Percentiles rank a stretch among this genome's conserved stretches.
Evolutionary conservation across 2,329 filamentous ascomycete genomes (phyloP).

Genomic region (Endoconidiophora laricicola): DNA sequence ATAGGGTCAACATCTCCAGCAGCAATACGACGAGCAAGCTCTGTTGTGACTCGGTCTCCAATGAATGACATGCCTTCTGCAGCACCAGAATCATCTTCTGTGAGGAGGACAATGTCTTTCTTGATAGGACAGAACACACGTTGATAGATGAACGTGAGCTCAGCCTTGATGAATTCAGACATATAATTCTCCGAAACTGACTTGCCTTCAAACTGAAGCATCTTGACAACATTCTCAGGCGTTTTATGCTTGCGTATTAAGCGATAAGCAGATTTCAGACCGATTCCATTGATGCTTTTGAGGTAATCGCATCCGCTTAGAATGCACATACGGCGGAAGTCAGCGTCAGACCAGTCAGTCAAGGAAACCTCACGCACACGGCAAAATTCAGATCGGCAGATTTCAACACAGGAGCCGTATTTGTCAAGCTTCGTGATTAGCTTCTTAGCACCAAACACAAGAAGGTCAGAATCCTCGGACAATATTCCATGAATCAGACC

Average conservation of each 20-base stretch:
- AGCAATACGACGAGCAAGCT: slow-evolving; percentile 58
- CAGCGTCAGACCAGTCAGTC: slow-evolving; percentile 77
- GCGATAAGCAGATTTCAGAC: slow-evolving; percentile 83
- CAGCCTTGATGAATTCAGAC: slow-evolving; percentile 66
- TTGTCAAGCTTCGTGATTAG: slow-evolving; percentile 88
- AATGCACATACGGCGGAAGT: slow-evolving; percentile 92
- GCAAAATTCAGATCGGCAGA: slow-evolving; percentile 77
- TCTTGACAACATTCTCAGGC: slow-evolving; percentile 63
- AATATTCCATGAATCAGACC: slow-evolving; percentile 76
- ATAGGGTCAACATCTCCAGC: slow-evolving; percentile 75
- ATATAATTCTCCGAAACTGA: slow-evolving; percentile 70
- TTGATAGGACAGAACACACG: slow-evolving; percentile 75
- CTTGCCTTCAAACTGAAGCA: slow-evolving; percentile 80
- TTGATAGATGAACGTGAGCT: slow-evolving; percentile 85
- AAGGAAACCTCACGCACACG: slow-evolving; percentile 76
- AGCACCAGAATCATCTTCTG: slow-evolving; percentile 43
- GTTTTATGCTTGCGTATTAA: slow-evolving; percentile 81
- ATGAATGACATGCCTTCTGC: slow-evolving; percentile 65
- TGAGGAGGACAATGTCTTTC: slow-evolving; percentile 59
- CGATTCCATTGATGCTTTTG: slow-evolving; percentile 67
- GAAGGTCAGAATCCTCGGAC: slow-evolving; percentile 88
- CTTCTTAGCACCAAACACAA: slow-evolving; percentile 86
- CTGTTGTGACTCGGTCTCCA: slow-evolving; percentile 52
- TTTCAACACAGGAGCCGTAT: slow-evolving; percentile 82
- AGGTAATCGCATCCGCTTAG: slow-evolving; percentile 93